phyloP scores from a whole-genome alignment of 202 grass and related monocot species.

The Zoysia matrella region DNA sequence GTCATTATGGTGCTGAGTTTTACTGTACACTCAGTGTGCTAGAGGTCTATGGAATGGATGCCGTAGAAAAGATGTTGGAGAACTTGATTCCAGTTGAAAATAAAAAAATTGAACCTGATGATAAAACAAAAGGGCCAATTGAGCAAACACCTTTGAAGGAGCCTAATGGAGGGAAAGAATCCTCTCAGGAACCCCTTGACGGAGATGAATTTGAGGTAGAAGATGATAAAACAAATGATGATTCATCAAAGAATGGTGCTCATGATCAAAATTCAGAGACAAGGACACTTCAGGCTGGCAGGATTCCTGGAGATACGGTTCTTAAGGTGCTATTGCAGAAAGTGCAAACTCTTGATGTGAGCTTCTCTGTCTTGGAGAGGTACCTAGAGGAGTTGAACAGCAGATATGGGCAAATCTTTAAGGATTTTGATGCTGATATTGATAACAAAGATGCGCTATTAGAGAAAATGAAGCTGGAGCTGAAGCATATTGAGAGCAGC shows the following conservation, averaged over 20 bases:
- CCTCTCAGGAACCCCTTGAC: constrained; percentile 46
- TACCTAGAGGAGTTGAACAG: constrained; percentile 94
- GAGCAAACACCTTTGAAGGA: constrained; percentile 59
- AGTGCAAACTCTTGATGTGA: constrained; percentile 95
- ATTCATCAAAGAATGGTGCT: constrained; percentile 44
- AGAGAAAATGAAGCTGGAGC: constrained; percentile 71
- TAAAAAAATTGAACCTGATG: constrained; percentile 63
- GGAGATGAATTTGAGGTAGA: constrained; percentile 62
- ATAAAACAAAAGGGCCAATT: constrained; percentile 47
- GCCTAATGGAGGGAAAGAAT: constrained; percentile 41
- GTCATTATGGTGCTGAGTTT: constrained; percentile 92
- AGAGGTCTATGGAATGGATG: constrained; percentile 98
- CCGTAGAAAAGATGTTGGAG: constrained; percentile 95
- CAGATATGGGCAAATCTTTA: constrained; percentile 94
- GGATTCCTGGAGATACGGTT: constrained; percentile 92
- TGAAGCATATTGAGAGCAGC: constrained; percentile 71
- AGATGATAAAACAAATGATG: constrained; percentile 59
- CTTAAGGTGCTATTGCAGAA: constrained; percentile 97
- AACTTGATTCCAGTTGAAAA: constrained; percentile 92
- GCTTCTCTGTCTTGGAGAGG: constrained; percentile 90
- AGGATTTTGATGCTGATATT: constrained; percentile 94
- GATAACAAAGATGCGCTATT: constrained; percentile 64
- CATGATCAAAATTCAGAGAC: constrained; percentile 59
- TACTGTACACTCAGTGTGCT: constrained; percentile 92
- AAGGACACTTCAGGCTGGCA: constrained; percentile 72